Base-by-base conservation (phyloP, 441 rosid genomes). In the Pelargonium citronellum region DNA sequence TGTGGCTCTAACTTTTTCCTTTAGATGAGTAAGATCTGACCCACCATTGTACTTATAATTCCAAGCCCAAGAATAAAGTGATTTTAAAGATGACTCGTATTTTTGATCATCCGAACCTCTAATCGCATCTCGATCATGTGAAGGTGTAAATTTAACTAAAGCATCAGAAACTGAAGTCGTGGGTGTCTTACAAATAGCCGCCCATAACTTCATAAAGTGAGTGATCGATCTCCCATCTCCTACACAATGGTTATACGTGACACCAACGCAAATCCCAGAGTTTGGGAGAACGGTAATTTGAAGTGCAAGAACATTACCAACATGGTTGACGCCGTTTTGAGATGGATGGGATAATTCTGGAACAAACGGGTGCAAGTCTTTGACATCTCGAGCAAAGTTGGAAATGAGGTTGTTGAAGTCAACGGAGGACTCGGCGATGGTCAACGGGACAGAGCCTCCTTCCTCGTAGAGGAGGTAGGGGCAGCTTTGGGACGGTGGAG, bases 121-220 rank as follows among this genome's bases (percentile, higher is more conserved):
- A 27, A 27, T 27, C 30, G 2, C 4, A 27, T 1, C 2, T 27
- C 30, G 1, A 27, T 3, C 2, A 27, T 27, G n/a, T n/a, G n/a
- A n/a, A n/a, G n/a, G n/a, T n/a, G n/a, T n/a, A n/a, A n/a, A n/a
- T n/a, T n/a, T n/a, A n/a, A n/a, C n/a, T n/a, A n/a, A n/a, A n/a
- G n/a, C n/a, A n/a, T n/a, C n/a, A n/a, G n/a, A n/a, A n/a, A n/a
- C n/a, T n/a, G n/a, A n/a, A n/a, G n/a, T 13, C 4, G 30, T 3
- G 30, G 30, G 47, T 0, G 85, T 73, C 55, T 75, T 76, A 22
- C 73, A 55, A 64, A 82, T 10, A 0, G 83, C 63, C 5, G 83
- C 83, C 92, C 95, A 87, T 1, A 80, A 82, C 71, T 79, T 87
- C 78, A 86, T 71, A 73, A 87, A 89, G 49, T 87, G 84, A 55